Base-by-base conservation (phyloP, 306 rosid species). In the Ziziphus jujuba region DNA sequence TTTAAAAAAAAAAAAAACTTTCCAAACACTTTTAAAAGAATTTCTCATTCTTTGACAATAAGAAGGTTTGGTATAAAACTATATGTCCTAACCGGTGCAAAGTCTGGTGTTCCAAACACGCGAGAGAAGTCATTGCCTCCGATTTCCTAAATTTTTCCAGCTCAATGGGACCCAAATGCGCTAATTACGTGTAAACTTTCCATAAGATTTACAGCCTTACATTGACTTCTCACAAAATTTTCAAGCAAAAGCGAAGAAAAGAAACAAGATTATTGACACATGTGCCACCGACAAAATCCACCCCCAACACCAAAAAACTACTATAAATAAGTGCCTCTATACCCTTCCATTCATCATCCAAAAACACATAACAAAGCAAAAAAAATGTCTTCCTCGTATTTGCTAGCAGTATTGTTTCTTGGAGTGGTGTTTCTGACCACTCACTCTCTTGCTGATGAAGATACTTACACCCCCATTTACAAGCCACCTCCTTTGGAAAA, bases 361-460 rank as follows among this genome's bases (percentile, higher is more conserved):
- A 55, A 28, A 40, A 51, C 21, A 55, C 13, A 25, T 22, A 33
- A 55, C 13, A 31, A 55, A 28, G 38, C 5, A 55, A 11, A n/a
- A 3, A 43, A 21, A 52, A 72, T 80, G 81, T 60, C 77, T 49
- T 14, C 65, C 51, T 57, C 56, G 4, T 56, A 54, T 16, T 11
- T 71, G 34, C 59, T 75, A 20, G 5, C 56, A n/a, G n/a, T n/a
- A 23, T 51, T 80, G 21, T 20, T 80, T 55, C 50, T 80, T 13
- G 84, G 65, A 71, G 76, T 76, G 72, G 75, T 66, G 74, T 59
- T 20, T 21, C 43, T 80, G 33, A 17, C 75, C 68, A 23, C 78
- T 52, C 34, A 34, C 36, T 49, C 78, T 40, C 57, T 71, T 16
- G 81, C 84, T 12, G 62, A 62, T 15, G 1, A 65, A 0, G 23